Conservation (phyloP, 805 yeast genomes). For the Starmera pachycereana region DNA sequence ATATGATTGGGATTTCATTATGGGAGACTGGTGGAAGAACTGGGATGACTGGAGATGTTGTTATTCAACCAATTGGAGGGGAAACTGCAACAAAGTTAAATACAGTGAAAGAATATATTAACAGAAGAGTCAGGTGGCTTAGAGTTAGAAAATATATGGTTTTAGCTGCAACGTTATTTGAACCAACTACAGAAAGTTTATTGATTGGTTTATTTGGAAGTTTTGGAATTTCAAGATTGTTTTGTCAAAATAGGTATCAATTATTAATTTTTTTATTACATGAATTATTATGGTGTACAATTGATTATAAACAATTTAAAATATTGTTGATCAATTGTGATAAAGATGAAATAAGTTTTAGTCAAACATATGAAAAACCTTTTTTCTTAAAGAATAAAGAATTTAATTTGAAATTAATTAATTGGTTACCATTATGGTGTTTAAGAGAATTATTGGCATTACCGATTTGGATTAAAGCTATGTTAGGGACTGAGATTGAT, state of each 20-base stretch:
- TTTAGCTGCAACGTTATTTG: slow-evolving; percentile 69
- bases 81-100: slow-evolving; percentile 18
- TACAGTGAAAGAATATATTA: slow-evolving; percentile 42
- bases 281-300: slow-evolving; percentile 48
- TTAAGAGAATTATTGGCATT: too few species aligned
- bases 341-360: too few species aligned
- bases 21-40: slow-evolving; percentile 72
- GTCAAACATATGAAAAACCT: too few species aligned
- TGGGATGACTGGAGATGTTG: slow-evolving; percentile 70
- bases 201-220: slow-evolving; percentile 60
- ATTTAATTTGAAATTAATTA: too few species aligned
- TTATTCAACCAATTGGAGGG: slow-evolving; percentile 57
- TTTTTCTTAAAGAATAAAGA: too few species aligned
- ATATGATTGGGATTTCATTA: slow-evolving; percentile 80
- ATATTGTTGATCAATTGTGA: too few species aligned
- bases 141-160: slow-evolving; percentile 86
- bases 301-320: slow-evolving; percentile 53
- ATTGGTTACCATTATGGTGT: too few species aligned
- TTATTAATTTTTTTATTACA: slow-evolving; percentile 37
- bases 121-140: slow-evolving; percentile 74
- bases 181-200: slow-evolving; percentile 77
- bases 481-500: too few species aligned
- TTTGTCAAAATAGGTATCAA: slow-evolving; percentile 25
- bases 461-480: too few species aligned
- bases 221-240: slow-evolving; percentile 40